Conservation (phyloP, 1,139 yeast species). For the Hyphopichia fennica region DNA sequence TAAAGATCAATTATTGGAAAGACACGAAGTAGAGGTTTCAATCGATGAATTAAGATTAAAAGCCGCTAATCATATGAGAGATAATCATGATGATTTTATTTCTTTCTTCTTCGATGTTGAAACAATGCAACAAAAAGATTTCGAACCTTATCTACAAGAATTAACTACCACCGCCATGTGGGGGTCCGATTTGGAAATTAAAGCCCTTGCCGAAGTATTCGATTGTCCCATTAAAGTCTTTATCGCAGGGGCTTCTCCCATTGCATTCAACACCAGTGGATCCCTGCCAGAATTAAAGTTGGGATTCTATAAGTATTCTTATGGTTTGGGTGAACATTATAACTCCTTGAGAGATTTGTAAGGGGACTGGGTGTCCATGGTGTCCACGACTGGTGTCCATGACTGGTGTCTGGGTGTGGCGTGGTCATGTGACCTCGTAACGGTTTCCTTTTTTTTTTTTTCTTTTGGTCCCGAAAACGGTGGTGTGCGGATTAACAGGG, state of each 20-base stretch:
- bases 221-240: constrained; percentile 72
- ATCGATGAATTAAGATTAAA: constrained; percentile 57
- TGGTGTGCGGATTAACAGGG: too few relatives aligned
- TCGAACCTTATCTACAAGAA: constrained; percentile 68
- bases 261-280: constrained; percentile 57
- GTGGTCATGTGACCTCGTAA: too few relatives aligned
- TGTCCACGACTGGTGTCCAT: too few relatives aligned
- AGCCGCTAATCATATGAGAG: constrained; percentile 68
- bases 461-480: too few relatives aligned
- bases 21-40: constrained; percentile 42
- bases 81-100: constrained; percentile 64
- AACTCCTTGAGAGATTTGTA: constrained; percentile 66
- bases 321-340: constrained; percentile 93
- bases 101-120: constrained; percentile 84
- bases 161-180: constrained; percentile 79
- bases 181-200: constrained; percentile 94
- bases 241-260: constrained; percentile 71
- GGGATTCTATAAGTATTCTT: constrained; percentile 82
- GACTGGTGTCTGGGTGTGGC: too few relatives aligned
- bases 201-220: constrained; percentile 71
- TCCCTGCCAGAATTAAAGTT: constrained; percentile 55
- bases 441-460: too few relatives aligned
- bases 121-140: constrained; percentile 59
- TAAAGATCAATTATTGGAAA: constrained; percentile 64
- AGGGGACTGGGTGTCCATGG: too few relatives aligned